These are phyloP conservation scores for Fagus crenata DNA, from an alignment of 306 rosid genomes.

Conservation along the genomic window DNA sequence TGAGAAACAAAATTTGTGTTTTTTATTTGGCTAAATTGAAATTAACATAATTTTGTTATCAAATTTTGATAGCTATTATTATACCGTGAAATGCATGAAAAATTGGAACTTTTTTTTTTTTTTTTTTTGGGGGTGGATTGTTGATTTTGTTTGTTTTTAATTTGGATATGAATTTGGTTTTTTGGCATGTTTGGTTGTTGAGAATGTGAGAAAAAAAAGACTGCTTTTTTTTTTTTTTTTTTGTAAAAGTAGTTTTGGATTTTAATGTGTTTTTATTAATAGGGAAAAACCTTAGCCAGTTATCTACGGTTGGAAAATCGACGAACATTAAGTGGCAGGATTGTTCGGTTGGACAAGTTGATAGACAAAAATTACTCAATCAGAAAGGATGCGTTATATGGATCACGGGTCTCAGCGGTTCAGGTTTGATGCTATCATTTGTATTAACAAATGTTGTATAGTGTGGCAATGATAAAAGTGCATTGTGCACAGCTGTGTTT, in stretches of 20 bases:
- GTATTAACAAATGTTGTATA: neutral
- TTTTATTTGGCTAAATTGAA: neutral
- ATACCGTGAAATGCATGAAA: too few relatives aligned
- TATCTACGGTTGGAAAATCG: slow-evolving; percentile 58
- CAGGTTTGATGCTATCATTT: slow-evolving; percentile 45
- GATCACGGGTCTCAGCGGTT: slow-evolving; percentile 83
- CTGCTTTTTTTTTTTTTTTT: neutral
- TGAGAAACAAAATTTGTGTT: neutral
- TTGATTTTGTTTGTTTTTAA: neutral
- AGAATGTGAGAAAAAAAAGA: neutral
- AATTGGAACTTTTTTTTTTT: neutral
- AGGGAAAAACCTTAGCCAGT: slow-evolving; percentile 42
- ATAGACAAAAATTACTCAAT: slow-evolving; percentile 52
- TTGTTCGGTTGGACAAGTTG: slow-evolving; percentile 53
- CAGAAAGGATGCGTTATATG: slow-evolving; percentile 77
- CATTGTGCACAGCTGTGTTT: neutral
- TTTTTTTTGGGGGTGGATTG: neutral
- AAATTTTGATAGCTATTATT: too few relatives aligned
- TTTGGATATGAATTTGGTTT: neutral
- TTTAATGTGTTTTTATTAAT: slow-evolving; percentile 26
- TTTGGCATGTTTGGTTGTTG: slow-evolving; percentile 17
- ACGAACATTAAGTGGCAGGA: slow-evolving; percentile 70
- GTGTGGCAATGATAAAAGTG: neutral
- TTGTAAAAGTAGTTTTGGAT: neutral
- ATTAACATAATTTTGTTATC: too few relatives aligned